Evolutionary conservation across 805 yeast genomes (phyloP), one percentile per base, ranked within the genome.

Genomic region (Metschnikowia chrysomelidarum): DNA sequence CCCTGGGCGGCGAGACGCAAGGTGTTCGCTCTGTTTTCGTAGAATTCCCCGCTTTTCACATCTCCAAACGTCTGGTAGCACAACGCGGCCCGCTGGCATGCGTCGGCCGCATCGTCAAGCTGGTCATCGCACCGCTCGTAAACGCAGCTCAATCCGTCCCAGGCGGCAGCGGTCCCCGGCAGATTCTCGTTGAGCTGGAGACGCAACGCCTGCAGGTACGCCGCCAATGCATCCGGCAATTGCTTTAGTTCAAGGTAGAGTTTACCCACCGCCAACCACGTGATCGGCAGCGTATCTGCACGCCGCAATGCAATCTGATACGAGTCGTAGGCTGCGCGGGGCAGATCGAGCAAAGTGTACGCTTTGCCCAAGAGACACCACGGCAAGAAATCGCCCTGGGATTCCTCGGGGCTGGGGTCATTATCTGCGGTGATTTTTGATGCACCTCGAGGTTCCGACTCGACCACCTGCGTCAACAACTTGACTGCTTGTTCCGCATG

Each of bases 241-340:
- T 80, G 87, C 29, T 74, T 75, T 44, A 78, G 59, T 42, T 70
- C 70, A 37, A 80, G 55, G 48, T 80, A 80, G 31, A 81, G 60
- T 9, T 75, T 68, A 3, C 85, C 88, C 19, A 80, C 77, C 0
- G 81, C 77, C 21, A 80, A 57, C 88, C 87, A 80, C 3, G 82
- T 73, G 32, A 77, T 60, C n/a, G 84, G 77, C 10, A 71, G 68
- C 11, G 60, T 56, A 13, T 77, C 70, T 0, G 78, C 76, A 27
- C 75, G 67, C 43, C 73, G 61, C 36, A 77, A 57, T 2, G 82
- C 76, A 29, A 71, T 59, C 48, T 78, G 82, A 38, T 73, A 68
- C 10, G 74, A 65, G 39, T 75, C 78, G 51, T 77, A 77, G 2
- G 82, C 77, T 23, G 65, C 61, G 25, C 75, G 56, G 19, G 76